A percentile compares a stretch with the other conserved stretches of the same genome.
Evolutionary conservation across 202 grass and related monocot species (phyloP).

Genomic region (Tripidium arundinaceum): DNA sequence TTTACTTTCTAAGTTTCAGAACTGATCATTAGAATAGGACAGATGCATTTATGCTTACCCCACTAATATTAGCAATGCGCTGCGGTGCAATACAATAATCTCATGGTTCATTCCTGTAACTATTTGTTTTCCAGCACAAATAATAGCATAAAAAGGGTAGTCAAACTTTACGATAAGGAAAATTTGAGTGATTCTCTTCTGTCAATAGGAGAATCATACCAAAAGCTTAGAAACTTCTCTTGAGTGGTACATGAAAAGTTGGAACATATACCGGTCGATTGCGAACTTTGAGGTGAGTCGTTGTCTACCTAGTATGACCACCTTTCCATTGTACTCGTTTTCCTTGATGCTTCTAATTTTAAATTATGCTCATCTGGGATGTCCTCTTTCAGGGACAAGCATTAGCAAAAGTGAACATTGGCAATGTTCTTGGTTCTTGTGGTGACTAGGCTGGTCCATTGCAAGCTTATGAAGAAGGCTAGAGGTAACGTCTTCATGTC

Average conservation of each 20-base stretch:
- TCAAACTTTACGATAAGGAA: conserved; percentile 64
- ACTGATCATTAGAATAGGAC: not conserved
- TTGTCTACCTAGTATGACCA: conserved; percentile 17
- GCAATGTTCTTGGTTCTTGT: conserved; percentile 74
- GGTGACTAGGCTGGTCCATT: conserved; percentile 69
- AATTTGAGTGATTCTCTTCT: conserved; percentile 78
- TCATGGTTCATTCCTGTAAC: conserved; percentile 21
- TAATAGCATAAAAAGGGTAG: conserved; percentile 74
- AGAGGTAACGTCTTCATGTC: conserved; percentile 53
- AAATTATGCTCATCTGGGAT: conserved; percentile 1
- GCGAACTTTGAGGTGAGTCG: conserved; percentile 65
- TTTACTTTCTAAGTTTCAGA: conserved; percentile 12
- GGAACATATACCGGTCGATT: conserved; percentile 62
- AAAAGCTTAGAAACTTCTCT: conserved; percentile 82
- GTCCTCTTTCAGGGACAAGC: conserved; percentile 79
- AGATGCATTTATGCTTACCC: not conserved
- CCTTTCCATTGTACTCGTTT: conserved; percentile 9
- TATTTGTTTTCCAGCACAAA: conserved; percentile 63
- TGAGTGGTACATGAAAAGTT: conserved; percentile 92
- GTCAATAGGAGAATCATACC: conserved; percentile 74
- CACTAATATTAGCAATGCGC: conserved; percentile 6
- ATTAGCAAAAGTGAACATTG: conserved; percentile 91
- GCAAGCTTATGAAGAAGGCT: conserved; percentile 91
- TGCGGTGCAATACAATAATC: conserved; percentile 8
- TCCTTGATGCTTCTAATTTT: conserved; percentile 14